phyloP scores from a whole-genome alignment of 306 rosid genomes.

The Casuarina cunninghamiana region DNA sequence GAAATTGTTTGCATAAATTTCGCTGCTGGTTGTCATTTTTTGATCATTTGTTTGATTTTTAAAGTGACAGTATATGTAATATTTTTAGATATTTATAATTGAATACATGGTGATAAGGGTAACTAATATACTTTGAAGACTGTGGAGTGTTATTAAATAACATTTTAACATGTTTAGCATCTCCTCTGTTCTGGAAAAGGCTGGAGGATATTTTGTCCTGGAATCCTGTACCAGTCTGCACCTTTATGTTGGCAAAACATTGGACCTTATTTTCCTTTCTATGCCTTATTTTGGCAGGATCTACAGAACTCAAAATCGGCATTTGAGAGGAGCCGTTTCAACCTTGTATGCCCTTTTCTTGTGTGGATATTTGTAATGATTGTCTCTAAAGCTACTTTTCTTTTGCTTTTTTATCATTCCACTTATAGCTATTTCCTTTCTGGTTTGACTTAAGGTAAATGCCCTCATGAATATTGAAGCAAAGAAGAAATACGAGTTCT shows the following conservation, averaged over 20 bases:
- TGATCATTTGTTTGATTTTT: neutral
- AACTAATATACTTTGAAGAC: neutral
- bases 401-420: conserved; percentile 20
- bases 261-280: conserved; percentile 19
- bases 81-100: neutral
- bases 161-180: neutral
- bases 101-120: neutral
- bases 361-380: conserved; percentile 23
- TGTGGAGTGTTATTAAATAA: neutral
- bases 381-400: neutral
- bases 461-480: conserved; percentile 86
- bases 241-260: conserved; percentile 1
- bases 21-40: neutral
- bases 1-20: no score
- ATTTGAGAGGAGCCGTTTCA: conserved; percentile 97
- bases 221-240: neutral
- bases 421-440: conserved; percentile 36
- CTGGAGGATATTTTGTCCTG: neutral
- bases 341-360: conserved; percentile 72
- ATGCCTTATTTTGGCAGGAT: conserved; percentile 56
- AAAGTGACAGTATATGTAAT: no score
- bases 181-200: neutral
- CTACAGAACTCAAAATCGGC: conserved; percentile 91
- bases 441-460: conserved; percentile 88
- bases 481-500: conserved; percentile 90